Evolutionary conservation across 768 basidiomycete genomes (phyloP).

Genomic region (Mycena galopus): DNA sequence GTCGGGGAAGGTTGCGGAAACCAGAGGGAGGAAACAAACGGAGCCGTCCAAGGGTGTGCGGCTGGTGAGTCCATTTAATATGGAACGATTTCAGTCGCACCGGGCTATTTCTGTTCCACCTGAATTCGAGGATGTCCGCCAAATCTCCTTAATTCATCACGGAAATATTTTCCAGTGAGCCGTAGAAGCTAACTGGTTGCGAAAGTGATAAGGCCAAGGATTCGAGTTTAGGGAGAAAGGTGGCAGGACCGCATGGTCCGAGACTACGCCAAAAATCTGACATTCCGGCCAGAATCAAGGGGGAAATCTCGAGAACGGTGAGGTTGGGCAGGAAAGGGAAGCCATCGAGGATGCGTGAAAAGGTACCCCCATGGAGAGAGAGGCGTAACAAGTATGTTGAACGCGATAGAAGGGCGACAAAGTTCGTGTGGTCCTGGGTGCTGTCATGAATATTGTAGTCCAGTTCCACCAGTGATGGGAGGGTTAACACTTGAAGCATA

Average conservation of each 20-base stretch:
- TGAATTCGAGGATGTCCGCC: neutral
- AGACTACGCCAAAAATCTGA: neutral
- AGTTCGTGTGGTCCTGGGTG: neutral
- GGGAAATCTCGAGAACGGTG: neutral
- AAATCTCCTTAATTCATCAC: neutral
- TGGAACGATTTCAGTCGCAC: neutral
- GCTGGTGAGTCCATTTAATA: neutral
- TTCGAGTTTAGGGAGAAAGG: neutral
- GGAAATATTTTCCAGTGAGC: neutral
- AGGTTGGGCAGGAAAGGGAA: neutral
- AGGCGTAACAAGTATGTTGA: neutral
- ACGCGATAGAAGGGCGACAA: neutral
- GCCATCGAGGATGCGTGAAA: neutral
- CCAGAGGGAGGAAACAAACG: neutral
- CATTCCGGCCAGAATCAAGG: neutral
- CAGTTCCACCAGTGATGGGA: neutral
- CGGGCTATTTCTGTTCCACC: neutral
- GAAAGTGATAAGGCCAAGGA: neutral
- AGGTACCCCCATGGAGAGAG: neutral
- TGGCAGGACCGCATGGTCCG: neutral
- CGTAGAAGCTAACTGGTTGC: neutral
- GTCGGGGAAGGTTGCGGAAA: neutral
- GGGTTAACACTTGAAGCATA: neutral
- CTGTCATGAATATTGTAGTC: neutral
- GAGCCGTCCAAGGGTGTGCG: too few species aligned